Evolutionary conservation across 2,329 filamentous ascomycete species (phyloP), one percentile per base, ranked within the genome.

Genomic region (Grosmannia clavigera): DNA sequence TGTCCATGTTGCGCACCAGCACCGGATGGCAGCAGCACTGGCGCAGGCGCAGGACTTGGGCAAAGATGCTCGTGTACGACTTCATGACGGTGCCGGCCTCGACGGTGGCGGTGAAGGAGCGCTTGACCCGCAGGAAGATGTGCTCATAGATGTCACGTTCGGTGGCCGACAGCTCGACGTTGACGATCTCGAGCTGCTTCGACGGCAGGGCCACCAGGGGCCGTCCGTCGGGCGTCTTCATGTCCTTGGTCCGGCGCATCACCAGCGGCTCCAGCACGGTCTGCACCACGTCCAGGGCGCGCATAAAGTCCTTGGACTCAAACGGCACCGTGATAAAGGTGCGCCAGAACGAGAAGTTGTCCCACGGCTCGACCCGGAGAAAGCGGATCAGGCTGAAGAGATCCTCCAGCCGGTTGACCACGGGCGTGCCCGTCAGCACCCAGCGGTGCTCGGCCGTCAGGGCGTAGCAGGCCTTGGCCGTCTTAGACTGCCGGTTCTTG

Each of bases 321-420:
- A 99, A 99, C 0, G 94, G 94, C 1, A 95, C 86, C 0, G 94
- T 99, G 68, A 99, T 97, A 70, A 99, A 99, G 0, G 94, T 97
- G 70, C 92, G 92, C 94, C 94, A 99, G 74, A 96, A 99, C 0
- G 92, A 96, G 71, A 99, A 99, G 71, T 97, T 97, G 68, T 88
- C 94, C 94, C 94, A 99, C 0, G 94, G 94, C 70, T 97, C 92
- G 4, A 99, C 94, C 60, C 90, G 86, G 12, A 99, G 76, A 73
- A 97, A 99, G 3, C 90, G 85, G 14, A 97, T 90, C 46, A 99
- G 75, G 68, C 90, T 95, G 74, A 96, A 97, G 16, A 99, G 76
- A 72, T 97, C 94, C 70, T 97, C 92, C 0, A 99, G 79, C 52
- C 90, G 86, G 71, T 99, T 99, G 65, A 99, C 92, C 60, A 99